These are phyloP conservation scores for Metschnikowia drakensbergensis DNA, from an alignment of 805 yeast genomes.

Conservation along the genomic window DNA sequence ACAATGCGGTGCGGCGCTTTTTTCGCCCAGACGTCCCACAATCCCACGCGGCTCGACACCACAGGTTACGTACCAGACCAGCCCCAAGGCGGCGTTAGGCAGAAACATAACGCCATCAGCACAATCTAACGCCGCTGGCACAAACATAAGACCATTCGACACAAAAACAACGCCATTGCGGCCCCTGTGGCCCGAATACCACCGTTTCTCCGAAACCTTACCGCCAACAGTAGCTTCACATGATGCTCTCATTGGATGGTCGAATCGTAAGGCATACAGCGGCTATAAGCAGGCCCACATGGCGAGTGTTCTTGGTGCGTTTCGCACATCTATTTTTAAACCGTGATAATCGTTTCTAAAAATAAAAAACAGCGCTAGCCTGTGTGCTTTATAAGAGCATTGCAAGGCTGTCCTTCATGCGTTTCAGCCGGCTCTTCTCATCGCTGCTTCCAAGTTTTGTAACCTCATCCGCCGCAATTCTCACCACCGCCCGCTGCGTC, in stretches of 20 bases:
- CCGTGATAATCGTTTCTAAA: not conserved
- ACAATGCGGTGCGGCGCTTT: not conserved
- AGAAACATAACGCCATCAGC: no score
- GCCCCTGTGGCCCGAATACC: no score
- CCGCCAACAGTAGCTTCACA: not conserved
- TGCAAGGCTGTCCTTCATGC: not conserved
- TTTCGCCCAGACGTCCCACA: not conserved
- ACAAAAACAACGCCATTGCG: no score
- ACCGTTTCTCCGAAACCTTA: no score
- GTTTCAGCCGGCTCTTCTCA: not conserved
- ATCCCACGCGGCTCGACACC: no score
- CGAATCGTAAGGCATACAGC: not conserved
- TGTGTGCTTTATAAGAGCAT: not conserved
- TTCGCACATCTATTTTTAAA: not conserved
- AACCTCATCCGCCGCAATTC: not conserved
- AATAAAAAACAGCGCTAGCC: not conserved
- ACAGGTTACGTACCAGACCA: no score
- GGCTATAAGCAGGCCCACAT: no score
- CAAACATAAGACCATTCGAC: no score
- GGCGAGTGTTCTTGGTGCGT: not conserved
- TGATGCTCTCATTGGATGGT: not conserved
- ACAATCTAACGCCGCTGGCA: no score
- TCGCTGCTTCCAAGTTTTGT: not conserved
- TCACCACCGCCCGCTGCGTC: not conserved
- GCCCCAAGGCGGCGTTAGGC: not conserved